Conservation (phyloP, 1,139 yeast genomes). For the Lodderomyces orthopsilosis region DNA sequence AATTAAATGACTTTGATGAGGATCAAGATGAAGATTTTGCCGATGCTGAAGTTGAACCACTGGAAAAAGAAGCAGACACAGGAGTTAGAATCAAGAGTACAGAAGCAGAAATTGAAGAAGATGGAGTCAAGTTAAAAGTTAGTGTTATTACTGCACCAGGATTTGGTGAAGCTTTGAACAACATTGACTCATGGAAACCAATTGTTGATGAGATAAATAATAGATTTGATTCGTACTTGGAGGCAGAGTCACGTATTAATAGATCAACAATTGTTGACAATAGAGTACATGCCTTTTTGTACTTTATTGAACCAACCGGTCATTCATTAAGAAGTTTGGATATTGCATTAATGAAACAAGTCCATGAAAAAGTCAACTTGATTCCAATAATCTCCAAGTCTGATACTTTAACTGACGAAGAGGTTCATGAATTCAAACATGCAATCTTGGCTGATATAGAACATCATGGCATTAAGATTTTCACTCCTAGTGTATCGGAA, state of each 20-base stretch:
- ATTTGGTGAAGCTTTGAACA: constrained; percentile 89
- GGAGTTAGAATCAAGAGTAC: constrained; percentile 64
- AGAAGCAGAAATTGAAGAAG: constrained; percentile 80
- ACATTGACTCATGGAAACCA: constrained; percentile 88
- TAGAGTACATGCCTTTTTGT: constrained; percentile 83
- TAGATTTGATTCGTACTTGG: constrained; percentile 85
- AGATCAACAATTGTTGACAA: constrained; percentile 72
- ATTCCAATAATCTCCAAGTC: constrained; percentile 95
- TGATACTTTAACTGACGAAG: constrained; percentile 89
- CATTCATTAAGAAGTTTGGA: constrained; percentile 89
- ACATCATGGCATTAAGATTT: constrained; percentile 73
- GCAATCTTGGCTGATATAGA: constrained; percentile 74
- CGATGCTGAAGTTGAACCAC: constrained; percentile 10
- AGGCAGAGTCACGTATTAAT: constrained; percentile 83
- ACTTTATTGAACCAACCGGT: constrained; percentile 96
- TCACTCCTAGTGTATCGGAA: constrained; percentile 75
- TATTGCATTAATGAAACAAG: constrained; percentile 80
- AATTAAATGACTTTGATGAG: constrained; percentile 15
- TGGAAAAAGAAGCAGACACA: constrained; percentile 21
- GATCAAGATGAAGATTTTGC: constrained; percentile 14
- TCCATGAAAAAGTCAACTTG: constrained; percentile 88
- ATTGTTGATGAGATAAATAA: constrained; percentile 85
- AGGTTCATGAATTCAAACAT: constrained; percentile 69
- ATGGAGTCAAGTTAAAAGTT: constrained; percentile 83
- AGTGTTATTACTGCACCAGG: constrained; percentile 92